Conservation (phyloP, 345 rosid genomes). For the Gossypium mustelinum region DNA sequence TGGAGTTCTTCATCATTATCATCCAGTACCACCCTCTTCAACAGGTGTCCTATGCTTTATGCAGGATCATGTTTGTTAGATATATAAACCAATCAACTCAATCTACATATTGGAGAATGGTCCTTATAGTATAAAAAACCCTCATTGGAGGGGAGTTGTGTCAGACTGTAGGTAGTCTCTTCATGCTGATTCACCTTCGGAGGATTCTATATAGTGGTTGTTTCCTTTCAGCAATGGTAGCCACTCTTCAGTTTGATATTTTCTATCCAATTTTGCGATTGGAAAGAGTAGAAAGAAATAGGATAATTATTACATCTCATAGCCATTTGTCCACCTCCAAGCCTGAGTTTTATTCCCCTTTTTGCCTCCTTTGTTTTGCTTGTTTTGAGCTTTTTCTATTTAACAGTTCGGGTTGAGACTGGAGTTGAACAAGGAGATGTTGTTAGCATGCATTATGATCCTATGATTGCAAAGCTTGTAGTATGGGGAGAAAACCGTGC, state of each 20-base stretch:
- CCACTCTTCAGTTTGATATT: slow-evolving; percentile 7
- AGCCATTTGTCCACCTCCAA: slow-evolving; percentile 6
- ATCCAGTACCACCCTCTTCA: slow-evolving; percentile 59
- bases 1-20: slow-evolving; percentile 85
- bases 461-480: slow-evolving; percentile 98
- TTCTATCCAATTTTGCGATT: not conserved
- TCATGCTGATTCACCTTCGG: slow-evolving; percentile 4
- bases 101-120: not conserved
- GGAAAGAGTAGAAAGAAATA: slow-evolving; percentile 7
- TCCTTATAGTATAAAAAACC: not conserved
- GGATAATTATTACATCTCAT: slow-evolving; percentile 5
- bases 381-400: slow-evolving; percentile 17
- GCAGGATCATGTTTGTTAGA: slow-evolving; percentile 8
- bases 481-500: slow-evolving; percentile 81
- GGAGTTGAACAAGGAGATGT: slow-evolving; percentile 90
- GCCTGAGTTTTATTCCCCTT: not conserved
- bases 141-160: not conserved
- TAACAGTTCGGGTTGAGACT: slow-evolving; percentile 83
- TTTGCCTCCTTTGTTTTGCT: not conserved
- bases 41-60: slow-evolving; percentile 42
- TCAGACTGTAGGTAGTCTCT: not conserved
- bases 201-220: slow-evolving; percentile 6
- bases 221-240: slow-evolving; percentile 1
- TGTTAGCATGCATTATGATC: slow-evolving; percentile 99
- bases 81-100: slow-evolving; percentile 6